phyloP scores from a whole-genome alignment of 257 asterid species.

The Plantago major region DNA sequence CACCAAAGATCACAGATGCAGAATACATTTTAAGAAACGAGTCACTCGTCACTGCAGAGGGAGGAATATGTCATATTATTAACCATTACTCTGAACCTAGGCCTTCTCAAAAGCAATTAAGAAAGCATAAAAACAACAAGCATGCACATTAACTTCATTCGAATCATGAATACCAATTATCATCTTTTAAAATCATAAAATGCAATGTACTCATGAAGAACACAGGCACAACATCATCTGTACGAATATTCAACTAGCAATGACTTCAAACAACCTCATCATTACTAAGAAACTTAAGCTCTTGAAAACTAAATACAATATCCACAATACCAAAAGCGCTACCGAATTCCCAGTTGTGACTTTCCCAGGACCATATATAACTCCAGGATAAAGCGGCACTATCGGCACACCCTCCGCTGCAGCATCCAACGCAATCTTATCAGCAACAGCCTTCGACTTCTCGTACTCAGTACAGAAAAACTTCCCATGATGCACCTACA shows the following conservation, averaged over 20 bases:
- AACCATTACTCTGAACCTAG: slow-evolving; percentile 4
- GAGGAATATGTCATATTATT: not conserved
- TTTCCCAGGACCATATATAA: slow-evolving; percentile 88
- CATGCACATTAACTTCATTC: not conserved
- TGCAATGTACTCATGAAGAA: not conserved
- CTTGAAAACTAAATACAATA: slow-evolving; percentile 9
- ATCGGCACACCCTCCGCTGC: slow-evolving; percentile 72
- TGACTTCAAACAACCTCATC: not conserved
- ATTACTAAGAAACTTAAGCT: too few relatives aligned
- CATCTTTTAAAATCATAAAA: not conserved
- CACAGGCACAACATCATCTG: not conserved
- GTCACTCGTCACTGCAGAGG: not conserved
- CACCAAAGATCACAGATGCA: not conserved
- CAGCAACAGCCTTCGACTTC: slow-evolving; percentile 73
- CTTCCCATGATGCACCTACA: slow-evolving; percentile 61
- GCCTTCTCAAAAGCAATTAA: not conserved
- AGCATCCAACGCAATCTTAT: slow-evolving; percentile 80
- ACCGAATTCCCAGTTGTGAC: slow-evolving; percentile 71
- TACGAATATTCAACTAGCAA: slow-evolving; percentile 5
- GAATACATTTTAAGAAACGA: not conserved
- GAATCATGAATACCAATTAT: not conserved
- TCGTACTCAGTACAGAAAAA: slow-evolving; percentile 78
- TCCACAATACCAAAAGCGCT: slow-evolving; percentile 57
- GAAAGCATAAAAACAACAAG: not conserved
- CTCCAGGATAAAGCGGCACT: slow-evolving; percentile 89